Evolutionary conservation across 2,329 filamentous ascomycete species (phyloP).

Genomic region (Exophiala xenobiotica): DNA sequence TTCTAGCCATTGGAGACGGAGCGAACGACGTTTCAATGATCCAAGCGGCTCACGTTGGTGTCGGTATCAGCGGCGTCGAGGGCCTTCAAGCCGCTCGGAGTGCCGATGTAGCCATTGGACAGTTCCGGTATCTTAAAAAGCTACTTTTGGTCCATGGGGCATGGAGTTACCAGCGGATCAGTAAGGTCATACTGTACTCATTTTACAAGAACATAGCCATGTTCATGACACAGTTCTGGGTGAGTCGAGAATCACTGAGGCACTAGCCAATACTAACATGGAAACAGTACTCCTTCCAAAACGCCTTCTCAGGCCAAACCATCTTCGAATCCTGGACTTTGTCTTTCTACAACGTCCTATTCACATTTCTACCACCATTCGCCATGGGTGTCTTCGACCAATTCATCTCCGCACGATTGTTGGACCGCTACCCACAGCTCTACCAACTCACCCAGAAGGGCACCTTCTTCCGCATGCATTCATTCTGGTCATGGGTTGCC

Average conservation of each 20-base stretch:
- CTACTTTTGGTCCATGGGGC: constrained; percentile 90
- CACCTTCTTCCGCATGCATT: constrained; percentile 87
- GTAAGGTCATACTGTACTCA: constrained; percentile 95
- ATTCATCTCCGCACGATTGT: constrained; percentile 87
- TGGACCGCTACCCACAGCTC: constrained; percentile 94
- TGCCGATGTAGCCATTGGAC: constrained; percentile 91
- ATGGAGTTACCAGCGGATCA: constrained; percentile 96
- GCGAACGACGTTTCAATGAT: constrained; percentile 99
- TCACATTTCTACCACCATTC: constrained; percentile 89
- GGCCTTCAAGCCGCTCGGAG: constrained; percentile 94
- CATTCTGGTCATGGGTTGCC: constrained; percentile 87
- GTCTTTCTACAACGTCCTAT: constrained; percentile 99
- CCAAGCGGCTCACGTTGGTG: constrained; percentile 94
- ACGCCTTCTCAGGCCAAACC: constrained; percentile 94
- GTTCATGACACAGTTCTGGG: constrained; percentile 99
- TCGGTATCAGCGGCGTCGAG: constrained; percentile 95
- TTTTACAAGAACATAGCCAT: constrained; percentile 99
- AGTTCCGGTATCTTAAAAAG: constrained; percentile 94
- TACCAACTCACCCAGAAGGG: constrained; percentile 93
- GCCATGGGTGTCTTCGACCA: constrained; percentile 96
- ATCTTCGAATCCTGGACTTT: constrained; percentile 99
- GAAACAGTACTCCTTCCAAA: constrained; percentile 87
- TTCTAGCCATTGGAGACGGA: constrained; percentile 93
- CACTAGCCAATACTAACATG: constrained; percentile 13
- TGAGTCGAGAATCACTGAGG: constrained; percentile 47